phyloP scores from a whole-genome alignment of 768 basidiomycete species.

The Naganishia vaughanmartiniae region DNA sequence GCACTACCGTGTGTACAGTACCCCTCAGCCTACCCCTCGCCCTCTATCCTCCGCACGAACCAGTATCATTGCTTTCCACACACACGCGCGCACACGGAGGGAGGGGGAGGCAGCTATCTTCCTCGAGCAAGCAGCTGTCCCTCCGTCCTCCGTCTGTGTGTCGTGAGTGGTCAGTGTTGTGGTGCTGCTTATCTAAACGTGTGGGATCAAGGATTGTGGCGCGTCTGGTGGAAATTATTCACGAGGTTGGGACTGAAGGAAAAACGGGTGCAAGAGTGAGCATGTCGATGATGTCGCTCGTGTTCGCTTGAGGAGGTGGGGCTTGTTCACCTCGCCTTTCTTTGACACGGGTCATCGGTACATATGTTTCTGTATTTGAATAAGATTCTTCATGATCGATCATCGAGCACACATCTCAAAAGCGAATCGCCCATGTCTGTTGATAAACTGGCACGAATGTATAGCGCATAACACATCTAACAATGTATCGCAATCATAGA shows the following conservation, averaged over 20 bases:
- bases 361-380: neutral
- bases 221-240: too few species aligned
- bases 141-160: neutral
- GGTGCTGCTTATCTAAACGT: too few species aligned
- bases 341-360: constrained; percentile 7
- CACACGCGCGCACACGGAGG: too few species aligned
- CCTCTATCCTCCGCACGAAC: neutral
- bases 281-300: neutral
- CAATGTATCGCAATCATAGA: neutral
- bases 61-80: neutral
- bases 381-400: too few species aligned
- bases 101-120: constrained; percentile 7
- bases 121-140: constrained; percentile 24
- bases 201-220: too few species aligned
- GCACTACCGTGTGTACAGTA: constrained; percentile 21
- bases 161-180: neutral
- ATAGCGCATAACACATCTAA: neutral
- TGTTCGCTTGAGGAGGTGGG: neutral
- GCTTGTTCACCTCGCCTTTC: neutral
- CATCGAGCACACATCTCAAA: too few species aligned
- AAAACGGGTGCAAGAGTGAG: constrained; percentile 19
- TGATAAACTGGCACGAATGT: neutral
- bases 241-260: constrained; percentile 25
- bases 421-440: neutral
- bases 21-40: neutral